These are phyloP conservation scores for Mucor plumbeus DNA, from an alignment of 371 early-diverging fungal species.

Conservation along the genomic window DNA sequence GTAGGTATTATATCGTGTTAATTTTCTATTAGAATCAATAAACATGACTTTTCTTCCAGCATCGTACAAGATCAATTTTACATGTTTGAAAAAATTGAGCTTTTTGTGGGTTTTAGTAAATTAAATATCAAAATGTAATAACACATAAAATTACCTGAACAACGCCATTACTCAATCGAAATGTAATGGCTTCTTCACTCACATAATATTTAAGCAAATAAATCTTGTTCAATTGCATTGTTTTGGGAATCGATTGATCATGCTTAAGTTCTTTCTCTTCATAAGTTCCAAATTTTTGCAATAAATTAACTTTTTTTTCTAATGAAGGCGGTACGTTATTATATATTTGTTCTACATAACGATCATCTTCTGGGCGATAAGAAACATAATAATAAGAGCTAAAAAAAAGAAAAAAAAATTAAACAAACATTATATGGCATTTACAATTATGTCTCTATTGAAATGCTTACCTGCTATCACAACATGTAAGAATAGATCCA, in stretches of 20 bases:
- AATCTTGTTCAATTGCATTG: conserved; percentile 24
- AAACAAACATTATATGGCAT: not conserved
- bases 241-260: conserved; percentile 23
- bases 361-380: conserved; percentile 3
- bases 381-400: conserved; percentile 15
- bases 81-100: conserved; percentile 77
- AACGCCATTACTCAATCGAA: conserved; percentile 71
- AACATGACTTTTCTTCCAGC: conserved; percentile 19
- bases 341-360: conserved; percentile 31
- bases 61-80: conserved; percentile 69
- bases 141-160: conserved; percentile 63
- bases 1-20: conserved; percentile 11
- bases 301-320: conserved; percentile 12
- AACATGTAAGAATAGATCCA: conserved; percentile 66
- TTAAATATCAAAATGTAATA: not conserved
- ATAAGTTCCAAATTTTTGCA: conserved; percentile 11
- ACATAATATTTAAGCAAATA: conserved; percentile 72
- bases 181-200: conserved; percentile 72
- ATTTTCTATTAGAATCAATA: conserved; percentile 9
- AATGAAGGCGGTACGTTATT: conserved; percentile 12
- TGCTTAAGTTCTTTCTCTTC: conserved; percentile 16
- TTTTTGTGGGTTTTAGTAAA: not conserved
- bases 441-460: not conserved
- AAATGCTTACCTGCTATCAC: conserved; percentile 47
- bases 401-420: not conserved